Evolutionary conservation across 106 monocot genomes (phyloP).

Genomic region (Dioscorea alata): DNA sequence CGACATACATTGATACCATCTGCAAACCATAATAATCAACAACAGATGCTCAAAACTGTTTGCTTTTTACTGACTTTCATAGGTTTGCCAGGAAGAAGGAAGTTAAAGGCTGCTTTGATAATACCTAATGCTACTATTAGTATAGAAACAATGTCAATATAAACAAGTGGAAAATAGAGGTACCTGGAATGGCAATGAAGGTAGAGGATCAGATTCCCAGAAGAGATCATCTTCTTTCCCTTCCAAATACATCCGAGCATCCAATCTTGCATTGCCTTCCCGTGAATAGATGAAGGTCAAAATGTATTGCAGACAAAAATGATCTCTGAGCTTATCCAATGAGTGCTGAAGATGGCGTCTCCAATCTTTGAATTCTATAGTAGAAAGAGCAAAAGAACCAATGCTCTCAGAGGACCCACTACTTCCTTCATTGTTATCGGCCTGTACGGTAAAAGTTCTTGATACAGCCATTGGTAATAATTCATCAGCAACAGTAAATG

Average conservation of each 20-base stretch:
- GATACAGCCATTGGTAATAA: conserved; percentile 68
- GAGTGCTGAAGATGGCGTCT: conserved; percentile 73
- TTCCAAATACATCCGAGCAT: conserved; percentile 83
- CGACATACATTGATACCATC: too few species aligned
- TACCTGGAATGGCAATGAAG: conserved; percentile 91
- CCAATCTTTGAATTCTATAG: conserved; percentile 78
- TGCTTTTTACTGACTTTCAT: too few species aligned
- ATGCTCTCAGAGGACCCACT: conserved; percentile 24
- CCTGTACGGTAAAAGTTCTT: conserved; percentile 43
- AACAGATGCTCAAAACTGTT: too few species aligned
- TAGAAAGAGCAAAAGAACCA: conserved; percentile 19
- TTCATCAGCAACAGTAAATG: conserved; percentile 84
- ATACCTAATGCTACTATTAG: too few species aligned
- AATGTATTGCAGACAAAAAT: conserved; percentile 91
- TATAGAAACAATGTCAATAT: conserved; percentile 5
- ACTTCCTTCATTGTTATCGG: conserved; percentile 40
- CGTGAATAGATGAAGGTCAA: conserved; percentile 83
- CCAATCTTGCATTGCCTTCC: conserved; percentile 83
- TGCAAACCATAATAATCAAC: too few species aligned
- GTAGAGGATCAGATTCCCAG: conserved; percentile 77
- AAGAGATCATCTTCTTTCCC: conserved; percentile 70
- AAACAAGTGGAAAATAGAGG: background rate
- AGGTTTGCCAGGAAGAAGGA: too few species aligned
- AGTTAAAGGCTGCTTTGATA: too few species aligned
- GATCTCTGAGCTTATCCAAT: conserved; percentile 85